These are phyloP conservation scores for Monosporascus cannonballus DNA, from an alignment of 2,329 filamentous ascomycete genomes.

Conservation along the genomic window DNA sequence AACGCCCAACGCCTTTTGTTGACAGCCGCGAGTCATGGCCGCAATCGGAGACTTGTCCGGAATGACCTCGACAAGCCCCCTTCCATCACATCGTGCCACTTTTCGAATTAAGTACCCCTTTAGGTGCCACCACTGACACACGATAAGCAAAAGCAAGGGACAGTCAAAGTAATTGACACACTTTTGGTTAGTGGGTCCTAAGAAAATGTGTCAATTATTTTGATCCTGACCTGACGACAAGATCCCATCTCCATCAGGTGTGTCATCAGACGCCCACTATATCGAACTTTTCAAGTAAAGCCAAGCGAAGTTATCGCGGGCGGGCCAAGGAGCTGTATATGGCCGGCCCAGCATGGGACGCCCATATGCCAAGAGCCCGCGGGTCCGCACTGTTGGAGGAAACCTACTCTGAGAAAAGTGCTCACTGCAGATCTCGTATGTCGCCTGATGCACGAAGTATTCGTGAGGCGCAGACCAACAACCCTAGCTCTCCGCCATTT, in stretches of 20 bases:
- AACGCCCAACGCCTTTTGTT: not conserved
- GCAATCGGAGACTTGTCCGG: not conserved
- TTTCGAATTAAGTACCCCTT: not conserved
- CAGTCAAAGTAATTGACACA: not conserved
- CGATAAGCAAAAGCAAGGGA: not conserved
- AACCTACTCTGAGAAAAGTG: not conserved
- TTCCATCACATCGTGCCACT: not conserved
- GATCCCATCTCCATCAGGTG: not conserved
- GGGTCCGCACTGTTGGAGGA: not conserved
- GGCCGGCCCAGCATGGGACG: not conserved
- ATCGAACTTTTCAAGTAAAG: not conserved
- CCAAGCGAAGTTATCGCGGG: not conserved
- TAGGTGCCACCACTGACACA: not conserved
- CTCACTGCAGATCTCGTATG: not conserved
- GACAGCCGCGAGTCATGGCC: not conserved
- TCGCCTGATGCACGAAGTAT: not conserved
- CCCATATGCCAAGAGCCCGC: too few relatives aligned
- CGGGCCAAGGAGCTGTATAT: not conserved
- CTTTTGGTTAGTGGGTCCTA: too few relatives aligned
- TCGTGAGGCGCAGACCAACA: too few relatives aligned
- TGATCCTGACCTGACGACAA: too few relatives aligned
- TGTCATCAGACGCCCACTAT: not conserved
- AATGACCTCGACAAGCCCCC: not conserved
- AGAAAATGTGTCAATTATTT: too few relatives aligned
- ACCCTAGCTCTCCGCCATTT: too few relatives aligned